These are phyloP conservation scores for Peniophora sp. DNA, from an alignment of 1,284 basidiomycete species.

Conservation along the genomic window DNA sequence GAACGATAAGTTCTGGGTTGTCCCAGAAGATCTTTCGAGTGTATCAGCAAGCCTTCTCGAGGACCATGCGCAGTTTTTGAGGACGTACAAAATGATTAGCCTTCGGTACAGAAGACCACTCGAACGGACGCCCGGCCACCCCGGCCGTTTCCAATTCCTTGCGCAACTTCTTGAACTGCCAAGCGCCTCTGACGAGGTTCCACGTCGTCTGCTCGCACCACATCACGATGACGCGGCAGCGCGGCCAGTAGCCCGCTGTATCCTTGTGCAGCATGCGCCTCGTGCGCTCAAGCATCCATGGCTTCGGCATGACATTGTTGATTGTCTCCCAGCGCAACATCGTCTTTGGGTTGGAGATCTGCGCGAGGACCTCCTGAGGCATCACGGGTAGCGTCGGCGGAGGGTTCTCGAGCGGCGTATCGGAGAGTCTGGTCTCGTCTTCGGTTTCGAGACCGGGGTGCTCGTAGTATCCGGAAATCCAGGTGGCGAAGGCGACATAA, in stretches of 20 bases:
- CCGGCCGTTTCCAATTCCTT: neutral
- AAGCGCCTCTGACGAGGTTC: neutral
- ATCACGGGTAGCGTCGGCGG: neutral
- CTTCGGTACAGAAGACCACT: neutral
- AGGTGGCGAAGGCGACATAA: neutral
- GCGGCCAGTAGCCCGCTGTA: neutral
- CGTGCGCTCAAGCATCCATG: neutral
- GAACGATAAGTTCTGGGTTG: too few relatives aligned
- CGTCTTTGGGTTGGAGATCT: neutral
- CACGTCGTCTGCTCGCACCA: slow-evolving; percentile 1
- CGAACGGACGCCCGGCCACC: neutral
- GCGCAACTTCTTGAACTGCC: slow-evolving; percentile 1
- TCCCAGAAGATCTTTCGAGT: too few relatives aligned
- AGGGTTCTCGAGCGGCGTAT: neutral
- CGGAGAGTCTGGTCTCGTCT: neutral
- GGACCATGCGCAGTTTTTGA: too few relatives aligned
- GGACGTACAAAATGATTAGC: too few relatives aligned
- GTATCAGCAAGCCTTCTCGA: too few relatives aligned
- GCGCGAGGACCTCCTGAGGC: neutral
- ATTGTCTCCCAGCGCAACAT: neutral
- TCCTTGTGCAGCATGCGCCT: neutral
- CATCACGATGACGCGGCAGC: neutral
- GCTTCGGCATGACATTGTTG: neutral
- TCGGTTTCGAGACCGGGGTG: neutral
- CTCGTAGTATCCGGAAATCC: neutral